phyloP scores from a whole-genome alignment of 352 stramenopile genomes.

The Phytophthora hybrid region DNA sequence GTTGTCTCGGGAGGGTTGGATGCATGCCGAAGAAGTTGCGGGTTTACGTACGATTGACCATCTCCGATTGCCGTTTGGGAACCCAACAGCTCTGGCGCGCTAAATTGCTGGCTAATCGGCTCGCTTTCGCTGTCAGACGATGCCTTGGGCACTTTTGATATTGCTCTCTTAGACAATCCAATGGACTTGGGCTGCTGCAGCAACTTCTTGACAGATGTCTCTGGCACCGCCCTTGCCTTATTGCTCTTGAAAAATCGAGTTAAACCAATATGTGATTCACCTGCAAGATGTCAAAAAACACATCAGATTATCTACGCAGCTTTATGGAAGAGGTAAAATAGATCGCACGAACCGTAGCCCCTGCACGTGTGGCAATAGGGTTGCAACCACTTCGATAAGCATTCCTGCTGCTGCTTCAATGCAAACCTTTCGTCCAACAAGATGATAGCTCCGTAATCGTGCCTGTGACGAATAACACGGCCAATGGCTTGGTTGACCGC shows the following conservation, averaged over 20 bases:
- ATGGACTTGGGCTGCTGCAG: conserved; percentile 49
- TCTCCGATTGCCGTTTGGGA: conserved; percentile 70
- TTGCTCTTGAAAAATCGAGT: conserved; percentile 88
- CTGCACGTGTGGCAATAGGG: conserved; percentile 71
- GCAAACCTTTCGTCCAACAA: conserved; percentile 98
- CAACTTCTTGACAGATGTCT: conserved; percentile 39
- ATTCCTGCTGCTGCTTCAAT: conserved; percentile 89
- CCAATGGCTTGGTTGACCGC: conserved; percentile 99
- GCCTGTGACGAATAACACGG: conserved; percentile 97
- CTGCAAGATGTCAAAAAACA: conserved; percentile 36
- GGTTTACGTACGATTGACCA: conserved; percentile 86
- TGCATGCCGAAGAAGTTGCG: conserved; percentile 57
- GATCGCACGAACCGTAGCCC: conserved; percentile 65
- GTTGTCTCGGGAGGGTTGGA: conserved; percentile 9
- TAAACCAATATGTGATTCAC: conserved; percentile 84
- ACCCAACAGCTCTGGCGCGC: conserved; percentile 16
- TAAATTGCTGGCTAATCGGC: conserved; percentile 18
- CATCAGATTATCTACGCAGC: conserved; percentile 1
- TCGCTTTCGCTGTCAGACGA: conserved; percentile 34
- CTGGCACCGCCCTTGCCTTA: conserved; percentile 48
- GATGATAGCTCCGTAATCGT: conserved; percentile 98
- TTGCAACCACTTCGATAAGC: conserved; percentile 96
- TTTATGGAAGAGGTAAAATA: background rate
- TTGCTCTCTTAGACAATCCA: conserved; percentile 43
- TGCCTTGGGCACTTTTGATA: conserved; percentile 26